phyloP scores from a whole-genome alignment of 2,329 filamentous ascomycete genomes.

The Neospermospora avenae region DNA sequence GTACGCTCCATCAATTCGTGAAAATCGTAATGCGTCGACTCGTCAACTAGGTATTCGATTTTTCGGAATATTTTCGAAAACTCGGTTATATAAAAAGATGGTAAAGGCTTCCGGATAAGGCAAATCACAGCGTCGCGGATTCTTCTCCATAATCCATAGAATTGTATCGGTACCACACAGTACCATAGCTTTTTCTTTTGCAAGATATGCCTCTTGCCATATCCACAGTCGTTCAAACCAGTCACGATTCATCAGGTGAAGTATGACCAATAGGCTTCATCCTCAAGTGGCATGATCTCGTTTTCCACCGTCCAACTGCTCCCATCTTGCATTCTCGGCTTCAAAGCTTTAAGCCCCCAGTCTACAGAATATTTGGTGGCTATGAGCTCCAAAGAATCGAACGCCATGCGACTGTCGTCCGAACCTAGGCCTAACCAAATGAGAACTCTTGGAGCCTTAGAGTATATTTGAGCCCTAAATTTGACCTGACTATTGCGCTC shows the following conservation, averaged over 20 bases:
- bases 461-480: too few species aligned
- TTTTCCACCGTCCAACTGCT: background rate
- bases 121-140: constrained; percentile 3
- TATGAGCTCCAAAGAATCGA: background rate
- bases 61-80: background rate
- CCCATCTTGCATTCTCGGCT: background rate
- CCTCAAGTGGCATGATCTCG: background rate
- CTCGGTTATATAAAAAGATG: background rate
- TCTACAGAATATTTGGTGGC: background rate
- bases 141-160: background rate
- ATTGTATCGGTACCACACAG: constrained; percentile 8
- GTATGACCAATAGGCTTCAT: background rate
- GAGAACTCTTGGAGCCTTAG: constrained; percentile 9
- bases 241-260: background rate
- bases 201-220: constrained; percentile 15
- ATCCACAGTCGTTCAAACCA: constrained; percentile 22
- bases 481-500: too few species aligned
- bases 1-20: background rate
- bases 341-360: background rate
- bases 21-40: background rate
- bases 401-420: constrained; percentile 2
- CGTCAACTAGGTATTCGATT: background rate
- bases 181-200: background rate
- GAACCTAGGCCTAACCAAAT: constrained; percentile 14
- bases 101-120: background rate